Evolutionary conservation across 2,329 filamentous ascomycete species (phyloP).

Genomic region (Akanthomyces uredinophilus): DNA sequence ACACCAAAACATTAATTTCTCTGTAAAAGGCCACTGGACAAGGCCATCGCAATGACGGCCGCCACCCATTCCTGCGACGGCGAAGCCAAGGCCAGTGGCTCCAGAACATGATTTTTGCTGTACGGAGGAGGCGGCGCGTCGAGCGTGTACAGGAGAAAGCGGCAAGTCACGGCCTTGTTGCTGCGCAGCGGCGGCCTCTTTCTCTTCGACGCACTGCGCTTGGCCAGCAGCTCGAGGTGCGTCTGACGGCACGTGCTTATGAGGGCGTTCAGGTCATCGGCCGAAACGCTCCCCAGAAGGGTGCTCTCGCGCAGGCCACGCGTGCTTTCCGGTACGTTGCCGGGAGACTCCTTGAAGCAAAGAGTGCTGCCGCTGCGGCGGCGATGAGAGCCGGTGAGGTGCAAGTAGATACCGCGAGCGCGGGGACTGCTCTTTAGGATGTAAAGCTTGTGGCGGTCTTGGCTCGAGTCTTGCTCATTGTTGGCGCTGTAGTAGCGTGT

Average conservation of each 20-base stretch:
- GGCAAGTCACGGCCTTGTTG: not conserved
- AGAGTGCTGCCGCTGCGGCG: not conserved
- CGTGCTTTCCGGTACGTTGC: not conserved
- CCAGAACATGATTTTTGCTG: not conserved
- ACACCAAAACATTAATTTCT: not conserved
- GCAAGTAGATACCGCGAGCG: not conserved
- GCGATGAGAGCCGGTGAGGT: slow-evolving; percentile 8
- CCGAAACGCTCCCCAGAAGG: slow-evolving; percentile 21
- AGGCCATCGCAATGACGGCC: not conserved
- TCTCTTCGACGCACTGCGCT: not conserved
- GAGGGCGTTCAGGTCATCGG: slow-evolving; percentile 18
- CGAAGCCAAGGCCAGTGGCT: not conserved
- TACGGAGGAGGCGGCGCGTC: not conserved
- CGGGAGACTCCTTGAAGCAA: not conserved
- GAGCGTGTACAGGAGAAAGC: not conserved
- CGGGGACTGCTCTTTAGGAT: not conserved
- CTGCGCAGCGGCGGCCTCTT: no score
- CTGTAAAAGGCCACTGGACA: not conserved
- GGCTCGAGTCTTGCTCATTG: not conserved
- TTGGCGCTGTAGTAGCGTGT: not conserved
- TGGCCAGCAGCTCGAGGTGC: not conserved
- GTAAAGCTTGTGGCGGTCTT: slow-evolving; percentile 7
- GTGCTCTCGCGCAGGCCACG: slow-evolving; percentile 15
- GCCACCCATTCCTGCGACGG: slow-evolving; percentile 6
- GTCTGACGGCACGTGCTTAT: slow-evolving; percentile 15